Evolutionary conservation across 2,329 filamentous ascomycete genomes (phyloP).

Genomic region (Ploettnerulaceae sp.): DNA sequence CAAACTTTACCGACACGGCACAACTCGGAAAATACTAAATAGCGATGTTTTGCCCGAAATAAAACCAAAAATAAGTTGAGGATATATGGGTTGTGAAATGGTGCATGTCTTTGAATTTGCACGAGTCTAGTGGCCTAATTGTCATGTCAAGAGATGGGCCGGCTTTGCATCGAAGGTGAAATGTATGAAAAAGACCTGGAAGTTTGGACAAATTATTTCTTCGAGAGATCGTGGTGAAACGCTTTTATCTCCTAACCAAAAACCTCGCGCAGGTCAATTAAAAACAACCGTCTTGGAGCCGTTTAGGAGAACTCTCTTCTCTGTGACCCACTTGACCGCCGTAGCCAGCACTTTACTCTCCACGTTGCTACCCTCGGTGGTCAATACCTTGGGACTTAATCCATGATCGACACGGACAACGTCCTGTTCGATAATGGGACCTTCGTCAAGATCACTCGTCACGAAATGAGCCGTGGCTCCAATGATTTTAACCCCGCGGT

Average conservation of each 20-base stretch:
- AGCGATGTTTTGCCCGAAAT: no score
- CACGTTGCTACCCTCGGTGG: conserved; percentile 76
- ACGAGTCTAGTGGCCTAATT: no score
- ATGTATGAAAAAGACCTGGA: neutral
- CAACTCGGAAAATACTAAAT: no score
- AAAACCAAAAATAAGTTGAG: no score
- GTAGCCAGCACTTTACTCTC: conserved; percentile 78
- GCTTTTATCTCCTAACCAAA: neutral
- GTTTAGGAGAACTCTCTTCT: conserved; percentile 73
- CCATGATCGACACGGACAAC: conserved; percentile 72
- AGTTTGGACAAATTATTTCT: neutral
- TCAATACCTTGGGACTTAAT: conserved; percentile 70
- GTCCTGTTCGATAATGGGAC: conserved; percentile 83
- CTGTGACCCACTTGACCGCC: conserved; percentile 79
- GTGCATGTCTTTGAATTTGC: no score
- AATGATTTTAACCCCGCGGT: conserved; percentile 83
- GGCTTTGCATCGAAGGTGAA: neutral
- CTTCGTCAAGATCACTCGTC: conserved; percentile 79
- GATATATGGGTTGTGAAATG: no score
- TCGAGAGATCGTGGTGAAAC: neutral
- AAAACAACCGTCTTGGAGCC: conserved; percentile 79
- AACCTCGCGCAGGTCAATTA: conserved; percentile 23
- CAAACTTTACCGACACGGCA: no score
- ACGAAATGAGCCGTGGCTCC: conserved; percentile 84
- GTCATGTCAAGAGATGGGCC: no score